phyloP scores from a whole-genome alignment of 2,329 filamentous ascomycete genomes.

The Xylariales sp. region DNA sequence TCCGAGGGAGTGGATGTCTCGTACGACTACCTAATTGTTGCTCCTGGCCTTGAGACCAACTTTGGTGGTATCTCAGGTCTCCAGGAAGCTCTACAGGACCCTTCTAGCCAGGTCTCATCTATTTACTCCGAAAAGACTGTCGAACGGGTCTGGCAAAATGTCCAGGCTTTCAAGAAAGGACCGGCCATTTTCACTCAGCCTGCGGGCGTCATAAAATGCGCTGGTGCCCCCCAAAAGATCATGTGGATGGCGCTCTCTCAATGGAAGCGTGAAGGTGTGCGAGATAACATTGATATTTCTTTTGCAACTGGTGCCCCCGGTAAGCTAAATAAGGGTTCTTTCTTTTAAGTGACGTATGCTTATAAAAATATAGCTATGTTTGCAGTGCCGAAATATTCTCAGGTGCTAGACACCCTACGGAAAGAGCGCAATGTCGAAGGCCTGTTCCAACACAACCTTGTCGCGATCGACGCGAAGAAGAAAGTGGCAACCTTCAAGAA shows the following conservation, averaged over 20 bases:
- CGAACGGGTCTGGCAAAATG: conserved; percentile 52
- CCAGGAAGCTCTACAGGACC: conserved; percentile 50
- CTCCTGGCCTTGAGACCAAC: conserved; percentile 53
- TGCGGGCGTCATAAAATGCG: conserved; percentile 54
- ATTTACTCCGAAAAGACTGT: conserved; percentile 53
- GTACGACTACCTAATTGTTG: conserved; percentile 54
- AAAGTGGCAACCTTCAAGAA: conserved; percentile 53
- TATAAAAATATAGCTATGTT: conserved; percentile 50
- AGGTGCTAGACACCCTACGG: conserved; percentile 51
- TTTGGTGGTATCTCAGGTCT: conserved; percentile 52
- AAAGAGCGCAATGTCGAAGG: conserved; percentile 53
- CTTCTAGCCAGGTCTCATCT: conserved; percentile 51
- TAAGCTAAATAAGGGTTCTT: conserved; percentile 31
- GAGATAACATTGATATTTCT: conserved; percentile 48
- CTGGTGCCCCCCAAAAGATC: conserved; percentile 55
- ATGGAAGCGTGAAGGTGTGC: conserved; percentile 52
- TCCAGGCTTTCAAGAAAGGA: conserved; percentile 52
- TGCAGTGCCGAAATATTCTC: conserved; percentile 54
- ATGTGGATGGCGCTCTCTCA: conserved; percentile 56
- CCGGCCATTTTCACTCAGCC: conserved; percentile 55
- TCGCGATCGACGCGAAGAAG: conserved; percentile 51
- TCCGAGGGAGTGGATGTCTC: conserved; percentile 51
- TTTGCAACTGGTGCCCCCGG: conserved; percentile 52
- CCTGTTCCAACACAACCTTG: conserved; percentile 55
- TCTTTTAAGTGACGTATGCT: conserved; percentile 18